phyloP scores from a whole-genome alignment of 495 filamentous ascomycete genomes.

The Apodospora peruviana region DNA sequence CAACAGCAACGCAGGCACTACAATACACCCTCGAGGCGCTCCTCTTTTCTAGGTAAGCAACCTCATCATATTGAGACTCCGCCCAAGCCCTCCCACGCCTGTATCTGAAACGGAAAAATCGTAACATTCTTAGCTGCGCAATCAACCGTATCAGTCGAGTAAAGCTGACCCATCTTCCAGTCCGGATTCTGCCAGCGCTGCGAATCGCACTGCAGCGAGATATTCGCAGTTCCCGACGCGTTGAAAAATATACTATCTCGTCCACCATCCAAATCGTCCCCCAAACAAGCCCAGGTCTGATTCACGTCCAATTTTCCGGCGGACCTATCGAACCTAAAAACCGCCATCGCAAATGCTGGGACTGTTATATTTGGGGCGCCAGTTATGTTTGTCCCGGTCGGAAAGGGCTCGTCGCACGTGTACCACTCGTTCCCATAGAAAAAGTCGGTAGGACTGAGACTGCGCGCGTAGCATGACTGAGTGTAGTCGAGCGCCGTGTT shows the following conservation, averaged over 20 bases:
- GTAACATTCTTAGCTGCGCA: slow-evolving; percentile 19
- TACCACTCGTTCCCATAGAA: slow-evolving; percentile 34
- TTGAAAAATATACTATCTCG: slow-evolving; percentile 11
- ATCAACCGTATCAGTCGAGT: slow-evolving; percentile 24
- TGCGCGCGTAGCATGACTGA: slow-evolving; percentile 26
- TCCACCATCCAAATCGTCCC: slow-evolving; percentile 21
- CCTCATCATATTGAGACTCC: too few relatives aligned
- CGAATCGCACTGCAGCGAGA: slow-evolving; percentile 29
- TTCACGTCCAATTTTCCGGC: slow-evolving; percentile 20
- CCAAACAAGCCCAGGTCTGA: slow-evolving; percentile 34
- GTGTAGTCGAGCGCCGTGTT: slow-evolving; percentile 11
- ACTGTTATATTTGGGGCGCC: too few relatives aligned
- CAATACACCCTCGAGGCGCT: too few relatives aligned
- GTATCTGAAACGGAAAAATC: not conserved
- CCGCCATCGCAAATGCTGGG: too few relatives aligned
- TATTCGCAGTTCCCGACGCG: slow-evolving; percentile 5
- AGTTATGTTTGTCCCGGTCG: not conserved
- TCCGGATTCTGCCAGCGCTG: slow-evolving; percentile 27
- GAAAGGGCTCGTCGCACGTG: slow-evolving; percentile 18
- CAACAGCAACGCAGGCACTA: too few relatives aligned
- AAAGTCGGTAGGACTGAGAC: slow-evolving; percentile 31
- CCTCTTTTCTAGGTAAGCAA: too few relatives aligned
- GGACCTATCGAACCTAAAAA: slow-evolving; percentile 25
- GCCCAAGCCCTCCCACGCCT: too few relatives aligned
- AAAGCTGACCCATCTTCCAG: slow-evolving; percentile 32